Evolutionary conservation across 2,329 filamentous ascomycete species (phyloP).

Genomic region (Neopestalotiopsis clavispora): DNA sequence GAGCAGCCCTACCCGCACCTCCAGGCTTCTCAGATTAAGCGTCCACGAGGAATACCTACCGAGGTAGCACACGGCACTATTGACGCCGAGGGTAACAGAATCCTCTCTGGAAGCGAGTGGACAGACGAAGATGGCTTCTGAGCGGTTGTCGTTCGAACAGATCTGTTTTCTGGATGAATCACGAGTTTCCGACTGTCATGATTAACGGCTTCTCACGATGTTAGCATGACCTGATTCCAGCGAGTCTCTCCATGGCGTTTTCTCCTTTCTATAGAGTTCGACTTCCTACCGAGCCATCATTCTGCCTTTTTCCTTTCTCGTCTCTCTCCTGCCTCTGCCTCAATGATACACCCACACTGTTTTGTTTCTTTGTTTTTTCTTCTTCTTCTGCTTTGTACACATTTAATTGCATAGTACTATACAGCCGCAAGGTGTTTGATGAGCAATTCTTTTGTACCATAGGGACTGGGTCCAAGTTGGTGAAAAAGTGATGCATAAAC

Average conservation of each 20-base stretch:
- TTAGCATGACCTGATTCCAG: constrained; percentile 21
- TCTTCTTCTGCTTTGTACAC: constrained; percentile 4
- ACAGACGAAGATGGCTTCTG: constrained; percentile 67
- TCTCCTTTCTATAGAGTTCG: neutral
- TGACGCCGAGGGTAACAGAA: constrained; percentile 65
- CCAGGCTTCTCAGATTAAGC: constrained; percentile 54
- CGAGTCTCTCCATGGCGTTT: constrained; percentile 17
- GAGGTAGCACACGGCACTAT: constrained; percentile 48
- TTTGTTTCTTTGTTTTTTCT: neutral
- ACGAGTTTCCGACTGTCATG: constrained; percentile 30
- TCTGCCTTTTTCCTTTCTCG: constrained; percentile 2
- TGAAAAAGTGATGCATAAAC: neutral
- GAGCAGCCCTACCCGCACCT: constrained; percentile 44
- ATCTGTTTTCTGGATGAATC: constrained; percentile 25
- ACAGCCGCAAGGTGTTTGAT: constrained; percentile 17
- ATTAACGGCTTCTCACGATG: constrained; percentile 26
- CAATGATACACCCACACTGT: constrained; percentile 7
- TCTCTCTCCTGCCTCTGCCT: neutral
- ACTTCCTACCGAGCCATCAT: neutral
- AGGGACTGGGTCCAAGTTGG: constrained; percentile 5
- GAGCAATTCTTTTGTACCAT: neutral
- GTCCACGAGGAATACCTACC: constrained; percentile 58
- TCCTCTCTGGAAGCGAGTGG: constrained; percentile 70
- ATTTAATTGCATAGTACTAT: constrained; percentile 20
- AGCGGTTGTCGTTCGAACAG: constrained; percentile 27